A percentile compares a stretch with the other conserved stretches of the same genome.
These are phyloP conservation scores for Scopulariopsis brevicaulis DNA, from an alignment of 2,329 filamentous ascomycete genomes.

Conservation along the genomic window DNA sequence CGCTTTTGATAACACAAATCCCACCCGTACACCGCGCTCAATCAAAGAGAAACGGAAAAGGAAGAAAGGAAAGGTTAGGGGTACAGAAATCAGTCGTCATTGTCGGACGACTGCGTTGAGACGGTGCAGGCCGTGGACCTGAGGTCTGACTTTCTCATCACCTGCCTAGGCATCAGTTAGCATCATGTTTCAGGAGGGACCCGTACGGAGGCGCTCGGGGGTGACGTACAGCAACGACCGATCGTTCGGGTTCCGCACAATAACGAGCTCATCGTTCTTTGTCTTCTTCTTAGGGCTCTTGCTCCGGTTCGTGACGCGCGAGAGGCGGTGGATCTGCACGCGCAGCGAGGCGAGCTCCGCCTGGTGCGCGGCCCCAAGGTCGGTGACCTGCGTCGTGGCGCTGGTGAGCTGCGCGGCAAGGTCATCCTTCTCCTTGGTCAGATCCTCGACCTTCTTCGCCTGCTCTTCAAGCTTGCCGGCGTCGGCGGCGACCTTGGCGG, in stretches of 20 bases:
- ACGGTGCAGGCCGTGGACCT: background rate
- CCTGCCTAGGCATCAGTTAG: constrained; percentile 1
- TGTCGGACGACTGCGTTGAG: constrained; percentile 3
- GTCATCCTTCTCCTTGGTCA: background rate
- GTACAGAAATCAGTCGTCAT: background rate
- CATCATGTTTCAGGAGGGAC: background rate
- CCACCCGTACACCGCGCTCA: background rate
- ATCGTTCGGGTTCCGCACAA: constrained; percentile 5
- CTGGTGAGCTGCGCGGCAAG: background rate
- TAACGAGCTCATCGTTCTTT: background rate
- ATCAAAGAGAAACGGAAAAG: background rate
- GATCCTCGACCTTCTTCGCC: background rate
- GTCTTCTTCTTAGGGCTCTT: constrained; percentile 2
- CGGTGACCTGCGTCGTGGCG: background rate
- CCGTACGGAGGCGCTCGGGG: background rate
- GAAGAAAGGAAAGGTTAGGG: no score
- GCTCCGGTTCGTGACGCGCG: background rate
- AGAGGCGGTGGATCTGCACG: constrained; percentile 1
- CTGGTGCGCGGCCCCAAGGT: background rate
- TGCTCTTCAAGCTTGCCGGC: background rate
- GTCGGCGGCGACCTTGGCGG: background rate
- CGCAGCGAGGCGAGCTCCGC: background rate
- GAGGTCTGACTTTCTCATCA: constrained; percentile 3
- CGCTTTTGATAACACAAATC: background rate
- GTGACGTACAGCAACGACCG: background rate